Conservation (phyloP, 2,329 filamentous ascomycete genomes). For the Claviceps sp. region DNA sequence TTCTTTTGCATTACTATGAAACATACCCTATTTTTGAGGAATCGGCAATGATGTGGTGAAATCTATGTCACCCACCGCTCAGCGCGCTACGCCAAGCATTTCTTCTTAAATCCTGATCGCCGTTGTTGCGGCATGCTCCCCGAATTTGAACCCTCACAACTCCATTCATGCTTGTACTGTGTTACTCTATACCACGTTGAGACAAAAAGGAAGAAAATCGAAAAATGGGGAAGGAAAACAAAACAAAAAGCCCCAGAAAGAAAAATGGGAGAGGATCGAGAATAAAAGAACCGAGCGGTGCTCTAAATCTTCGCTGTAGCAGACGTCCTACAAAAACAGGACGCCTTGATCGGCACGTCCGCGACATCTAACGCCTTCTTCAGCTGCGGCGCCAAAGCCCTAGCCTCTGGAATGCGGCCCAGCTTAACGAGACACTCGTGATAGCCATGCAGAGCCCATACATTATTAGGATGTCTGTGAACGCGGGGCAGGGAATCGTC, state of each 20-base stretch:
- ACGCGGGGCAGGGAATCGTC: conserved; percentile 48
- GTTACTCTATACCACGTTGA: too few species aligned
- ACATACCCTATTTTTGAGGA: too few species aligned
- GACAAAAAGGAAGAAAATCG: too few species aligned
- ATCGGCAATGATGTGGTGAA: too few species aligned
- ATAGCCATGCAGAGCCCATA: conserved; percentile 63
- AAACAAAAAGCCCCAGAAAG: not conserved
- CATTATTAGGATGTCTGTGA: conserved; percentile 55
- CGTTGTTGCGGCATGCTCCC: too few species aligned
- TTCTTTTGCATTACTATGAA: not conserved
- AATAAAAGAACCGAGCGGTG: not conserved
- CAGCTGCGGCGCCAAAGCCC: conserved; percentile 27
- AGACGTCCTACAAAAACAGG: conserved; percentile 16
- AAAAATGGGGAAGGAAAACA: too few species aligned
- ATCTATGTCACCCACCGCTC: too few species aligned
- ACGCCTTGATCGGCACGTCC: conserved; percentile 40
- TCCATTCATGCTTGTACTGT: too few species aligned
- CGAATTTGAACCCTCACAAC: too few species aligned
- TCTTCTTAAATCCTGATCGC: too few species aligned
- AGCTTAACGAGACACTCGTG: conserved; percentile 50
- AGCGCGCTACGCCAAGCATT: too few species aligned
- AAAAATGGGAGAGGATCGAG: not conserved
- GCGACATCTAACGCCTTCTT: conserved; percentile 38
- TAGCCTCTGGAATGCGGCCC: conserved; percentile 29
- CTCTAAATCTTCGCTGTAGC: conserved; percentile 10